Evolutionary conservation across 495 filamentous ascomycete genomes (phyloP), one percentile per base, ranked within the genome.

Genomic region (Clohesyomyces aquaticus): DNA sequence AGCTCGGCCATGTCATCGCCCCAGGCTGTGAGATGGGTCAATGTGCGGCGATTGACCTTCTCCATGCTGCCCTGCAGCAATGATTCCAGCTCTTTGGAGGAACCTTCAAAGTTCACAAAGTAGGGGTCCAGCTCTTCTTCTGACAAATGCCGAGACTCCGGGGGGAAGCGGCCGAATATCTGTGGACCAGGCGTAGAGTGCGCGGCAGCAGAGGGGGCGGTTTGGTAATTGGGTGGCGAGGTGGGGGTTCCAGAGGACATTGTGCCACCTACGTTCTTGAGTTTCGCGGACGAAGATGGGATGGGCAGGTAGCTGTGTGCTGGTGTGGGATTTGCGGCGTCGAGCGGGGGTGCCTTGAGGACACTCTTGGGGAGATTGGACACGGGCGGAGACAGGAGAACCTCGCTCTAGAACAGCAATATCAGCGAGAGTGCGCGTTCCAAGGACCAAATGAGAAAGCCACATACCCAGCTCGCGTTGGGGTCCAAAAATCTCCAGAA

Each of bases 401-500:
- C 93, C 76, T 98, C 94, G 71, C 81, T 94, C 93, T 97, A 68
- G 11, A 28, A 41, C 41, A 21, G 25, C 14, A 50, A n/a, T 43
- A 41, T 58, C 26, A 59, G 42, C 18, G 38, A 19, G 21, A 50
- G 23, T 32, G 49, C 28, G 46, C 38, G 19, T 18, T 45, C 29
- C 65, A 54, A 38, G n/a, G 23, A 11, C 18, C 8, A 4, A 22
- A 22, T 54, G 29, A 19, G n/a, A 26, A 9, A 19, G n/a, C 3
- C 27, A 76, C 82, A 38, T 83, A 97, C 93, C 94, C 94, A 98
- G 87, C 94, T 98, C 19, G 93, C 91, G 74, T 98, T 97, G 3
- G 94, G 93, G 71, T 98, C 94, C 11, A 98, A 80, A 71, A 98
- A 98, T 63, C 91, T 89, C 91, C 93, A 96, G 86, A 92, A 96